A percentile compares a stretch with the other conserved stretches of the same genome.
Conservation (phyloP, 2,329 filamentous ascomycete species). For the Aspergillus amoenus region DNA sequence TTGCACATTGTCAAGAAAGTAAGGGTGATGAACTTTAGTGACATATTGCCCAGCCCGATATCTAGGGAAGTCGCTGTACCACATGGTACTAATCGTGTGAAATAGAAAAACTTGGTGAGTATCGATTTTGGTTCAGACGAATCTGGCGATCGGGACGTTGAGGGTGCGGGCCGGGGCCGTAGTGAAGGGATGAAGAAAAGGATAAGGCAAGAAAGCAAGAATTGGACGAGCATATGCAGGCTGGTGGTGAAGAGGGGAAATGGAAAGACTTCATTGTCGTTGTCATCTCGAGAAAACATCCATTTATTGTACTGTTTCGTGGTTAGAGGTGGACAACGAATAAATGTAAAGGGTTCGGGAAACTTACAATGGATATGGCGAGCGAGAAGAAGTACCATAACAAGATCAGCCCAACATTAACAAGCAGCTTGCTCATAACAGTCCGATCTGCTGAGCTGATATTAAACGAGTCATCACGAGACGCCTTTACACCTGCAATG, state of each 20-base stretch:
- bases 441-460: constrained; percentile 67
- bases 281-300: constrained; percentile 78
- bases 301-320: constrained; percentile 87
- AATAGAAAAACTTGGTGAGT: constrained; percentile 88
- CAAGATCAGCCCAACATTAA: constrained; percentile 79
- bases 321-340: neutral
- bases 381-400: constrained; percentile 93
- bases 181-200: constrained; percentile 80
- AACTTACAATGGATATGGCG: constrained; percentile 80
- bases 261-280: constrained; percentile 80
- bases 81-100: constrained; percentile 88
- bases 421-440: constrained; percentile 65
- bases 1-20: constrained; percentile 99
- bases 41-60: constrained; percentile 94
- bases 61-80: constrained; percentile 91
- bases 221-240: constrained; percentile 94
- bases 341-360: neutral
- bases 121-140: constrained; percentile 56
- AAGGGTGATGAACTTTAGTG: constrained; percentile 90
- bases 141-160: constrained; percentile 33
- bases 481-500: constrained; percentile 60
- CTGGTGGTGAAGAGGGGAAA: constrained; percentile 95
- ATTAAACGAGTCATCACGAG: constrained; percentile 65
- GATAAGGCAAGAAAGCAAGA: constrained; percentile 72
- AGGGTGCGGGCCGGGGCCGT: constrained; percentile 59